Evolutionary conservation across 106 monocot genomes (phyloP), one percentile per base, ranked within the genome.

Genomic region (Posidonia australis): DNA sequence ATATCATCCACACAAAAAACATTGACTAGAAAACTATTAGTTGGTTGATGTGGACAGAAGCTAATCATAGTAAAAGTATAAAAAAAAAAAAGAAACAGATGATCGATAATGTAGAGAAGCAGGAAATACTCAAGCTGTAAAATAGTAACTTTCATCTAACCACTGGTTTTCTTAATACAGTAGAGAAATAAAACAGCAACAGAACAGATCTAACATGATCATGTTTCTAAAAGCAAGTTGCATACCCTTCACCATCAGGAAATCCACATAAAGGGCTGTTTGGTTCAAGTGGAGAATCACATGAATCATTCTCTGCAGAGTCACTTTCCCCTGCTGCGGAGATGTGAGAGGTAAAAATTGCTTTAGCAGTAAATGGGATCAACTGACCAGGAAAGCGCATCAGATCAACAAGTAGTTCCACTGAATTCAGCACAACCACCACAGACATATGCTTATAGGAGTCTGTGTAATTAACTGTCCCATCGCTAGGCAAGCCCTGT

Each of bases 231-330:
- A 58, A 58, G 23, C 19, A 64, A 64, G 46, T 47, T 25, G 19
- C 24, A 46, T 77, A 94, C 90, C 84, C 49, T 62, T 86, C 83
- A 57, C 62, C 67, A 70, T 83, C 84, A 23, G 79, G 66, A 60
- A 79, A 72, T 26, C 76, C 87, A 67, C 78, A 91, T 16, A 88
- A 76, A 66, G 98, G 98, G 74, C 98, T 99, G 71, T 91, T 99
- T 18, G 98, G 91, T 66, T 99, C 98, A 77, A 91, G 85, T 19
- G 98, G 91, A 83, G 98, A 99, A 85, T 99, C 98, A 70, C 98
- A 99, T 27, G 98, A 99, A 47, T 99, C 98, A 79, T 99, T 85
- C 54, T 91, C 98, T 63, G 91, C 91, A 55, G 91, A 99, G 43
- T 99, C 98, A 78, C 87, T 88, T 71, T 99, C 98, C 25, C 87